Base-by-base conservation (phyloP, 768 basidiomycete genomes). In the Lyophyllum decastes region DNA sequence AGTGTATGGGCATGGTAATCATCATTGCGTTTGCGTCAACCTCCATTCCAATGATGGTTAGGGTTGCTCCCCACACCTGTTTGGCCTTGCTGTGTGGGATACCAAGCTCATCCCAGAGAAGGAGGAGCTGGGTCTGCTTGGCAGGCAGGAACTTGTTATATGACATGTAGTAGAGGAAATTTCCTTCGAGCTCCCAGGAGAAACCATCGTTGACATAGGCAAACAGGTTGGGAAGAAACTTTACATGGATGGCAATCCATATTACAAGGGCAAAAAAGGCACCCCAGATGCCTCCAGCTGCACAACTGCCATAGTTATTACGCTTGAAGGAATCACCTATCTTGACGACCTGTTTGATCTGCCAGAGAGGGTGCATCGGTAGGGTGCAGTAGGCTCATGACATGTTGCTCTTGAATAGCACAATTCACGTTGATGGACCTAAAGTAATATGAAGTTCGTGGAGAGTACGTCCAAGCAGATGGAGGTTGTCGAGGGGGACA, bases 321-420 rank as follows among this genome's bases (percentile, higher is more conserved):
- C 68, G 66, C 2, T 70, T 61, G 1, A 46, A 57, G 11, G 56
- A 7, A 24, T 62, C 66, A 34, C 72, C 66, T 8, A 76, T 64
- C n/a, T 61, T 64, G 49, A 72, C 61, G 24, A 72, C 66, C 58
- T 80, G 76, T 44, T 68, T 64, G 12, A 77, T 55, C 57, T 70
- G 69, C 67, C 67, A 71, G 5, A 57, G 53, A 6, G 61, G 63
- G 67, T 68, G 64, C 51, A 77, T 67, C 0, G 73, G 79, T 25
- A 76, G 51, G 0, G 55, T 65, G 0, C 68, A 60, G 47, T 76
- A 78, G 0, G 78, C 78, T 11, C 65, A 55, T 0, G 66, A 63
- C 0, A 81, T 72, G 53, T 81, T 76, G 0, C 69, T 71, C 54
- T 79, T 78, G 67, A 72, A 78, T 0, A 76, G 51, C n/a, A n/a